Base-by-base conservation (phyloP, 2,329 filamentous ascomycete genomes). In the Colletotrichum sp. region DNA sequence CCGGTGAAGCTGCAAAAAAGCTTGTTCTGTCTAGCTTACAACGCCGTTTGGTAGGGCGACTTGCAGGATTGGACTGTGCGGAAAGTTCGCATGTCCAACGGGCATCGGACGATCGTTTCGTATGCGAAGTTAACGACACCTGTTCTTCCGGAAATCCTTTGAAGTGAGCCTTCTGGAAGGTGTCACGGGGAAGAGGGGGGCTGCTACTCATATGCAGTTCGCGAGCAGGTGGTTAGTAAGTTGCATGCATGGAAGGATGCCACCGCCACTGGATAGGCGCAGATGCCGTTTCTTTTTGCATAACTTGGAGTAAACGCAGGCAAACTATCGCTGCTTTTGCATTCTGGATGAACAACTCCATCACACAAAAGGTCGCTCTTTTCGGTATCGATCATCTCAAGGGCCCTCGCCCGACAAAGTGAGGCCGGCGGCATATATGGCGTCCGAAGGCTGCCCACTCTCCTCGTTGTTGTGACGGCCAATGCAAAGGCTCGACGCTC, bases 81-180 rank as follows among this genome's bases (percentile, higher is more conserved):
- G 44, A 16, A 49, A 28, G 65, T 69, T 57, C 13, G 28, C 69
- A 55, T 18, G 36, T 12, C 34, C 15, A 18, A 15, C 36, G 36
- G 52, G n/a, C 62, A 72, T 75, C 72, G 72, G 72, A 75, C 63
- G 72, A 75, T 69, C 74, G 74, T 78, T 70, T 78, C 70, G 62
- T 62, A 76, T 72, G 70, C 59, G 34, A 71, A 71, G 70, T 59
- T 71, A 55, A 55, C 70, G 52, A 67, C 60, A 76, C 65, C 64
- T 34, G 66, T 73, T 72, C 70, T 70, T 62, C 66, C 76, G 67
- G 60, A 67, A n/a, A 63, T 55, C 36, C 68, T 34, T 28, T 62
- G n/a, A 26, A 8, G 26, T 52, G 26, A 28, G 26, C 34, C 21
- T 32, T 66, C 24, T 24, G 24, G 21, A 28, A 28, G 26, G 1